A percentile compares a stretch with the other conserved stretches of the same genome.
phyloP scores from a whole-genome alignment of 768 basidiomycete genomes.

The Termitomyces sp. region DNA sequence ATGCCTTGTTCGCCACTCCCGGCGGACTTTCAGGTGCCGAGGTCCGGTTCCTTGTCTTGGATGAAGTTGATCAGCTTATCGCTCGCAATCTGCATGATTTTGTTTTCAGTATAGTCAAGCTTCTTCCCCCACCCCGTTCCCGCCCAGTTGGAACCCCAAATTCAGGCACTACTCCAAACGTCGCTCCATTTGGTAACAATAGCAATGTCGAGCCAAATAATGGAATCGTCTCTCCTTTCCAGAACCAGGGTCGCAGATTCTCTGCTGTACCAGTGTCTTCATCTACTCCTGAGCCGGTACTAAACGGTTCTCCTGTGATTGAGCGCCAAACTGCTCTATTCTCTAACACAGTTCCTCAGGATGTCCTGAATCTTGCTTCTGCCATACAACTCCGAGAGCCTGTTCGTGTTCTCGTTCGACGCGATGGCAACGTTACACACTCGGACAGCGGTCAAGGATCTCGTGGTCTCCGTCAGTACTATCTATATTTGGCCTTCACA shows the following conservation, averaged over 20 bases:
- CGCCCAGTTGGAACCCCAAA: constrained; percentile 47
- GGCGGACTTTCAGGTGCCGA: constrained; percentile 77
- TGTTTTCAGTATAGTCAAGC: constrained; percentile 89
- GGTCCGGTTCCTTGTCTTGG: constrained; percentile 90
- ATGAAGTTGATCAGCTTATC: constrained; percentile 97
- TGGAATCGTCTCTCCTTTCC: constrained; percentile 30
- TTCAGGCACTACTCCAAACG: constrained; percentile 23
- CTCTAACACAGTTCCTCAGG: constrained; percentile 97
- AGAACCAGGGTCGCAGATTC: constrained; percentile 47
- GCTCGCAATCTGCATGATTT: constrained; percentile 95
- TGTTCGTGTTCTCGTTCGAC: constrained; percentile 93
- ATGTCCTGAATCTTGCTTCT: constrained; percentile 92
- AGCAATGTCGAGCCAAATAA: constrained; percentile 40
- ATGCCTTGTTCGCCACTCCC: constrained; percentile 81
- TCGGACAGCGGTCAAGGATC: constrained; percentile 63
- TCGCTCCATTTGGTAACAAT: constrained; percentile 35
- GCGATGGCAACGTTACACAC: constrained; percentile 78
- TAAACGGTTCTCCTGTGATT: constrained; percentile 32
- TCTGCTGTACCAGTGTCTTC: constrained; percentile 50
- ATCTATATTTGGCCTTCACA: constrained; percentile 93
- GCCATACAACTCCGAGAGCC: constrained; percentile 93
- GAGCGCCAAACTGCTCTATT: constrained; percentile 94
- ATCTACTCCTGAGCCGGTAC: constrained; percentile 30
- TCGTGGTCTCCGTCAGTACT: constrained; percentile 89
- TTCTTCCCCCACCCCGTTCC: constrained; percentile 84